Evolutionary conservation across 106 monocot genomes (phyloP).

Genomic region (Dendrobium huoshanense): DNA sequence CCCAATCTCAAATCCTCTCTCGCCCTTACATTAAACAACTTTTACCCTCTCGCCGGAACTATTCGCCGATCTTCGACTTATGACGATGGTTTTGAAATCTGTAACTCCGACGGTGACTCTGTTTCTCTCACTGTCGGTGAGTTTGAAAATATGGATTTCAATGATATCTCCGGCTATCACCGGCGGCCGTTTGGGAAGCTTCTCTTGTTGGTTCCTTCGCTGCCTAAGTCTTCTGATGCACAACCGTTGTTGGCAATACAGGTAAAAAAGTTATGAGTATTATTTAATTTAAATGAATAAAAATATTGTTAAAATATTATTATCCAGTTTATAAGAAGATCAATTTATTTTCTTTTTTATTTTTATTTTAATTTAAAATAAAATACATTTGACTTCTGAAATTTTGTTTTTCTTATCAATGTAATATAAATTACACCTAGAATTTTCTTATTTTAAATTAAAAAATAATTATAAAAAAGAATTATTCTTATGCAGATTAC

Average conservation of each 20-base stretch:
- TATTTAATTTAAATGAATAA: no score
- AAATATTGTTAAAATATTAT: no score
- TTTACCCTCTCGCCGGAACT: conserved; percentile 46
- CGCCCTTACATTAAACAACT: conserved; percentile 33
- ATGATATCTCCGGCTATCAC: conserved; percentile 1
- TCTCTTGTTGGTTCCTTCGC: background rate
- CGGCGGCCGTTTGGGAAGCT: background rate
- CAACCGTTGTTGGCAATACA: conserved; percentile 1
- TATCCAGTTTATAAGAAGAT: no score
- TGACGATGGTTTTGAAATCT: background rate
- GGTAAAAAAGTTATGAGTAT: background rate
- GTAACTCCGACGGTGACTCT: background rate
- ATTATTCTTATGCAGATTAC: conserved; percentile 16
- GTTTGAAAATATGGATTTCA: background rate
- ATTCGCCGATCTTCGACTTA: background rate
- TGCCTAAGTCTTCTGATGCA: background rate
- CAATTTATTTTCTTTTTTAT: no score
- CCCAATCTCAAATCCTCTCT: conserved; percentile 48
- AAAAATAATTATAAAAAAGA: no score
- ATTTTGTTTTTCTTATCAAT: no score
- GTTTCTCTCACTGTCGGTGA: conserved; percentile 12
- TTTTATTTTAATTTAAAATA: no score
- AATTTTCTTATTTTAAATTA: no score
- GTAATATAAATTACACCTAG: no score
- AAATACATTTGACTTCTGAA: no score